Evolutionary conservation across 257 asterid genomes (phyloP).

Genomic region (Solanum stenotomum): DNA sequence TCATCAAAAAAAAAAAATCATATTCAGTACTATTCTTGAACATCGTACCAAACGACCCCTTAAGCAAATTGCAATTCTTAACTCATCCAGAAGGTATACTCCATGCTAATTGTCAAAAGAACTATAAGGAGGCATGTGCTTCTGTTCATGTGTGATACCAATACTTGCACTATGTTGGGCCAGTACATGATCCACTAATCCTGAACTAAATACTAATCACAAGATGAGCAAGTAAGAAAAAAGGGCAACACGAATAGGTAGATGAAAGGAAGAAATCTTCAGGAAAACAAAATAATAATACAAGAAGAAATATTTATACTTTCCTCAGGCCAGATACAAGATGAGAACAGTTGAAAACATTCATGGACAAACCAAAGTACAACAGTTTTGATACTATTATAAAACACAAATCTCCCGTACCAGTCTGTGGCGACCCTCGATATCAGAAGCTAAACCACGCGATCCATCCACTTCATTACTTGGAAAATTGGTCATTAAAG

Average conservation of each 20-base stretch:
- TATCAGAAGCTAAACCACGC: slow-evolving; percentile 53
- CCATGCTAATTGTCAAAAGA: not conserved
- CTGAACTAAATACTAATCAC: not conserved
- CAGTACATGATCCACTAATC: not conserved
- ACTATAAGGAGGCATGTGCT: not conserved
- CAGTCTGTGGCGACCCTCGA: slow-evolving; percentile 71
- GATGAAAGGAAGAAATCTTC: not conserved
- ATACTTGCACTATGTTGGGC: not conserved
- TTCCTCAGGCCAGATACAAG: not conserved
- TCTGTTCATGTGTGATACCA: not conserved
- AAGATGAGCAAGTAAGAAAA: not conserved
- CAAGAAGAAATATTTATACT: not conserved
- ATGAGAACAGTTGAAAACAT: not conserved
- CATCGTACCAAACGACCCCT: not conserved
- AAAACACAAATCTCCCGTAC: slow-evolving; percentile 23
- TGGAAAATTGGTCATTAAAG: slow-evolving; percentile 29
- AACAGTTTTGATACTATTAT: not conserved
- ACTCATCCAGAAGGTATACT: not conserved
- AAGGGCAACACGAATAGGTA: not conserved
- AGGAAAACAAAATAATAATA: not conserved
- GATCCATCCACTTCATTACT: slow-evolving; percentile 38
- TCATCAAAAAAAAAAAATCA: not conserved
- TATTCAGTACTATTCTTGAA: not conserved
- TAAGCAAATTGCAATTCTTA: not conserved
- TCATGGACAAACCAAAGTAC: not conserved